Evolutionary conservation across 2,329 filamentous ascomycete genomes (phyloP).

Genomic region (Neophaeococcomyces mojaviensis): DNA sequence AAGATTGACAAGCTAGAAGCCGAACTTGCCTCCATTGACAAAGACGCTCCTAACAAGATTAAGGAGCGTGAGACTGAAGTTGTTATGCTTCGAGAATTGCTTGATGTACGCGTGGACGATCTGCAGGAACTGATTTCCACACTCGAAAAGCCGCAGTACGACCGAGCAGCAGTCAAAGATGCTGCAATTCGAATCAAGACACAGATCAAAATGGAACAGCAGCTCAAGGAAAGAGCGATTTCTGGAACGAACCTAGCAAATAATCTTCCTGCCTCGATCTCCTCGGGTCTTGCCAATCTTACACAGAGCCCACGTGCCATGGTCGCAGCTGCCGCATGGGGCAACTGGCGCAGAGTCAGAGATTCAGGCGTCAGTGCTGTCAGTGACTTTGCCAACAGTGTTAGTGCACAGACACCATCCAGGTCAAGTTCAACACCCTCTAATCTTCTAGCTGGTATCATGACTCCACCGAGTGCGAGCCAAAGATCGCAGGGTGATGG

Average conservation of each 20-base stretch:
- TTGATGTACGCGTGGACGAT: slow-evolving; percentile 83
- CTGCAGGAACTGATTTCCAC: slow-evolving; percentile 83
- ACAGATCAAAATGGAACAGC: slow-evolving; percentile 95
- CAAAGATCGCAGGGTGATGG: slow-evolving; percentile 47
- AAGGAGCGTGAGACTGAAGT: slow-evolving; percentile 92
- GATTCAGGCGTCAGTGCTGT: slow-evolving; percentile 43
- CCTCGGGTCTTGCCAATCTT: slow-evolving; percentile 62
- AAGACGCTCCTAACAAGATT: slow-evolving; percentile 71
- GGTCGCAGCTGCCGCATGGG: slow-evolving; percentile 91
- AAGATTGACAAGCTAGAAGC: slow-evolving; percentile 82
- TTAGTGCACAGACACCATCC: slow-evolving; percentile 50
- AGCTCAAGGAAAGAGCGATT: slow-evolving; percentile 81
- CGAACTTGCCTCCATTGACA: slow-evolving; percentile 60
- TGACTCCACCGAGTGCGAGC: slow-evolving; percentile 80
- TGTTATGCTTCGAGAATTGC: slow-evolving; percentile 84
- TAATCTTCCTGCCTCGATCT: slow-evolving; percentile 62
- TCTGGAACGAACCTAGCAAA: slow-evolving; percentile 56
- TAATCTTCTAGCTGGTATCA: slow-evolving; percentile 66
- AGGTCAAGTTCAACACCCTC: slow-evolving; percentile 40
- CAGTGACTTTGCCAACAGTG: slow-evolving; percentile 25
- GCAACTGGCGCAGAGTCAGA: slow-evolving; percentile 75
- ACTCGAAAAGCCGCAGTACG: slow-evolving; percentile 65
- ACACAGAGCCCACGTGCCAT: slow-evolving; percentile 72
- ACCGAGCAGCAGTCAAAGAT: slow-evolving; percentile 74
- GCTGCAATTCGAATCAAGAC: slow-evolving; percentile 87